phyloP scores from a whole-genome alignment of 2,329 filamentous ascomycete species.

The Phoma sp. region DNA sequence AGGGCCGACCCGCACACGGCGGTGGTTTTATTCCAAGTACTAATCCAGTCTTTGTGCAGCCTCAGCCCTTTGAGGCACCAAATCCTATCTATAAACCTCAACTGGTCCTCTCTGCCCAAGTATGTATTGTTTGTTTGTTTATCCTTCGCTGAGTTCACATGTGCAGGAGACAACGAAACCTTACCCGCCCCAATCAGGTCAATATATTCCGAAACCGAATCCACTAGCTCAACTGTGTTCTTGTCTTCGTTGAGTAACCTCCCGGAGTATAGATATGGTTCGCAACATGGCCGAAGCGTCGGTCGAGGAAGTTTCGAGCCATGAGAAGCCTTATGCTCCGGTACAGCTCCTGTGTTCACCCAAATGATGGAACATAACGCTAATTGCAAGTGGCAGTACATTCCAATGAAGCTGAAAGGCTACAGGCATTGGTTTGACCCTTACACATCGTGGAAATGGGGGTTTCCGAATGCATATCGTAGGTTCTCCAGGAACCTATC shows the following conservation, averaged over 20 bases:
- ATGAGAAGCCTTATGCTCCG: background rate
- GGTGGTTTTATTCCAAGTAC: conserved; percentile 26
- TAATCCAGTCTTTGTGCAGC: conserved; percentile 16
- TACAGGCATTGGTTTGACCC: conserved; percentile 33
- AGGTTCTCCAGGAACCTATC: background rate
- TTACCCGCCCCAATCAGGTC: conserved; percentile 18
- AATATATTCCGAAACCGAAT: conserved; percentile 19
- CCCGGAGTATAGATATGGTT: conserved; percentile 5
- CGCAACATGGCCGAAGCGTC: conserved; percentile 20
- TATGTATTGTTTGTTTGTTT: background rate
- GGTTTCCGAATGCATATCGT: conserved; percentile 35
- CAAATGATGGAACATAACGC: background rate
- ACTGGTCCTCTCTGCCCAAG: conserved; percentile 16
- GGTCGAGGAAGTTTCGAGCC: conserved; percentile 17
- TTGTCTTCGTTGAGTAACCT: conserved; percentile 14
- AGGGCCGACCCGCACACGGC: conserved; percentile 16
- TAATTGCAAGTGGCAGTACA: background rate
- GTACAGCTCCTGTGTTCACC: background rate
- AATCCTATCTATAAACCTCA: conserved; percentile 17
- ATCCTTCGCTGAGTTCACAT: background rate
- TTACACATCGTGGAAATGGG: conserved; percentile 32
- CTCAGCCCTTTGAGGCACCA: conserved; percentile 13
- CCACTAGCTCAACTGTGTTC: conserved; percentile 28
- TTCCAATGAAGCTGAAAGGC: conserved; percentile 24
- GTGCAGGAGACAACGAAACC: conserved; percentile 13